Evolutionary conservation across 768 basidiomycete species (phyloP), one percentile per base, ranked within the genome.

Genomic region (Tremella mesenterica): DNA sequence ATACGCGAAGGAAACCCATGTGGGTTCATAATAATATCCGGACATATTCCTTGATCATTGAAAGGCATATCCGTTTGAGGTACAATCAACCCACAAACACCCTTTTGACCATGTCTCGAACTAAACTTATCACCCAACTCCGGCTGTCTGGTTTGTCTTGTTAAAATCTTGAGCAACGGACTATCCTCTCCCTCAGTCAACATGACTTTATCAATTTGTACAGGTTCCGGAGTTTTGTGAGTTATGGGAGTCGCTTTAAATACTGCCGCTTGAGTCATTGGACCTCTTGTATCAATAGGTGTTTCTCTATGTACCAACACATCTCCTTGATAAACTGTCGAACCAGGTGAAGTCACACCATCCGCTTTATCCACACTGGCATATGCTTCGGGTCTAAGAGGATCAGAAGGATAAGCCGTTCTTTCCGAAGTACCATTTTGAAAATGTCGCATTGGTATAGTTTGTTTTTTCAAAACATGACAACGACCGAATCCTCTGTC

Each of bases 51-150:
- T 72, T 90, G 86, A 75, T 97, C 92, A 65, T 95, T 95, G 78
- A 99, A 99, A 1, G 93, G 95, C 88, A 99, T 84, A 74, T 99
- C 95, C 64, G 91, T 91, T 67, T 99, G 95, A 64, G 93, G 93
- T 50, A 99, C 95, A 71, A 99, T 97, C 73, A 99, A 75, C 23
- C 95, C 95, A 75, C 93, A 96, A 10, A 99, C 95, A 53, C 95
- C 95, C 75, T 99, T 99, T 76, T 99, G 95, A 41, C 95, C 95
- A 69, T 99, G 95, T 60, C 95, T 77, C 2, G 88, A 91, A 34
- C 92, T 96, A 73, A 99, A 99, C 76, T 99, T 99, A 77, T 99
- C 95, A 1, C 95, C 95, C 41, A 97, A 77, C 68, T 99, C 95
- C 41, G 95, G 95, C 50, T 89, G 79, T 71, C 95, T 81, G 16